These are phyloP conservation scores for Suillus bovinus DNA, from an alignment of 768 basidiomycete genomes.

Conservation along the genomic window DNA sequence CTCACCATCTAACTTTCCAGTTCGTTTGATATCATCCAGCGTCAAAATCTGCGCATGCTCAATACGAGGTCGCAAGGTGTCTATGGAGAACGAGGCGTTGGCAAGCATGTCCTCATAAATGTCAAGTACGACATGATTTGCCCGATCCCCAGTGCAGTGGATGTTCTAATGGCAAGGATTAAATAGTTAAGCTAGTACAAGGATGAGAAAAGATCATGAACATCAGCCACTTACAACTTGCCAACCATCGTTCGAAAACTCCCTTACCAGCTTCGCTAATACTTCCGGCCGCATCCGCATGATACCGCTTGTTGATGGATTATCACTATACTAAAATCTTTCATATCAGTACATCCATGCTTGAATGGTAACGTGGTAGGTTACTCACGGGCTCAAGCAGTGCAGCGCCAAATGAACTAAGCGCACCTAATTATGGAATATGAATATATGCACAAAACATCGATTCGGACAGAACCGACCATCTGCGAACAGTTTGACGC, in stretches of 20 bases:
- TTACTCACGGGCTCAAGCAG: conserved; percentile 59
- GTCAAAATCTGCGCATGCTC: conserved; percentile 94
- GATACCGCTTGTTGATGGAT: conserved; percentile 68
- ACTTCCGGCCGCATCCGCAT: conserved; percentile 58
- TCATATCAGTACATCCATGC: conserved; percentile 6
- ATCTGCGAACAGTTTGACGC: conserved; percentile 77
- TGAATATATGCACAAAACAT: neutral
- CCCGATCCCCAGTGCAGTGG: conserved; percentile 87
- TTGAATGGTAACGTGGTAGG: neutral
- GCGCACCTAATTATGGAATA: conserved; percentile 61
- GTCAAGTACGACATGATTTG: conserved; percentile 81
- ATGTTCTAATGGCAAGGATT: conserved; percentile 59
- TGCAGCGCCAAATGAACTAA: conserved; percentile 93
- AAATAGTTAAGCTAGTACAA: neutral
- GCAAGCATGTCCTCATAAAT: conserved; percentile 71
- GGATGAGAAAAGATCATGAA: neutral
- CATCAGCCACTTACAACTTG: conserved; percentile 64
- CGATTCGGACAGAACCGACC: conserved; percentile 40
- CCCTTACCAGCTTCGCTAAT: conserved; percentile 53
- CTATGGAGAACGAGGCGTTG: conserved; percentile 19
- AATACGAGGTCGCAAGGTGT: conserved; percentile 63
- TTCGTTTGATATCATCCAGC: conserved; percentile 63
- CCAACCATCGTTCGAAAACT: conserved; percentile 75
- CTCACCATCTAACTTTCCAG: conserved; percentile 73
- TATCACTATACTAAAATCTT: conserved; percentile 62